These are phyloP conservation scores for Clarkia xantiana DNA, from an alignment of 345 rosid genomes.

Conservation along the genomic window DNA sequence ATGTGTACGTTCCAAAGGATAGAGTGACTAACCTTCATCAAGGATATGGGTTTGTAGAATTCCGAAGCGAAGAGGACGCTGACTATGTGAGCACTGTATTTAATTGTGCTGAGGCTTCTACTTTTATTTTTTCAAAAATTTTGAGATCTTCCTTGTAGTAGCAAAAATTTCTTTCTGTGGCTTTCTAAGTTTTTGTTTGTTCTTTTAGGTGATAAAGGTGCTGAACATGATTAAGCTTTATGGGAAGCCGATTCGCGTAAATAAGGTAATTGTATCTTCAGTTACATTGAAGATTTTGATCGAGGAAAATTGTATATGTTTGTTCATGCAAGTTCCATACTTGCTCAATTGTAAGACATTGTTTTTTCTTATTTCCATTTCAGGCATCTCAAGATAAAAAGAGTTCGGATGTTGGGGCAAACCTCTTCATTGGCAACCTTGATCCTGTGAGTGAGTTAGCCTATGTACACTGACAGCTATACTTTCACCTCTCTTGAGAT, in stretches of 20 bases:
- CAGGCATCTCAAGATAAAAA: slow-evolving; percentile 99
- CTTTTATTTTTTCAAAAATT: not conserved
- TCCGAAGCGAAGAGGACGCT: slow-evolving; percentile 94
- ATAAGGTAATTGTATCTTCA: slow-evolving; percentile 43
- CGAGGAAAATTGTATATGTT: not conserved
- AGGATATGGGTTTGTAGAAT: slow-evolving; percentile 84
- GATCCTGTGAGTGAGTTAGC: slow-evolving; percentile 63
- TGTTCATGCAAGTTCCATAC: not conserved
- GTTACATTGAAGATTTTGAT: not conserved
- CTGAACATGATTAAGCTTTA: slow-evolving; percentile 94
- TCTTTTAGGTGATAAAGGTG: slow-evolving; percentile 76
- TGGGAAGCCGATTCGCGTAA: slow-evolving; percentile 92
- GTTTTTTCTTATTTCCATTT: not conserved
- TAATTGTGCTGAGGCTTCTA: not conserved
- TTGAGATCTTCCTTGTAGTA: too few relatives aligned
- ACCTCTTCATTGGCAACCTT: slow-evolving; percentile 92
- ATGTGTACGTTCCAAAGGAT: slow-evolving; percentile 93
- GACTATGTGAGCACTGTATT: slow-evolving; percentile 50
- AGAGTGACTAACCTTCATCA: slow-evolving; percentile 95
- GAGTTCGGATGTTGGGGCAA: slow-evolving; percentile 96
- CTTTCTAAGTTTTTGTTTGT: not conserved
- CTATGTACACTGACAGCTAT: not conserved
- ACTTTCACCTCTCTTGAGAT: not conserved
- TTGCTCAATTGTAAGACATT: not conserved
- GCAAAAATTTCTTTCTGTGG: not conserved